These are phyloP conservation scores for Pseudogymnoascus sp. DNA, from an alignment of 2,329 filamentous ascomycete species.

Conservation along the genomic window DNA sequence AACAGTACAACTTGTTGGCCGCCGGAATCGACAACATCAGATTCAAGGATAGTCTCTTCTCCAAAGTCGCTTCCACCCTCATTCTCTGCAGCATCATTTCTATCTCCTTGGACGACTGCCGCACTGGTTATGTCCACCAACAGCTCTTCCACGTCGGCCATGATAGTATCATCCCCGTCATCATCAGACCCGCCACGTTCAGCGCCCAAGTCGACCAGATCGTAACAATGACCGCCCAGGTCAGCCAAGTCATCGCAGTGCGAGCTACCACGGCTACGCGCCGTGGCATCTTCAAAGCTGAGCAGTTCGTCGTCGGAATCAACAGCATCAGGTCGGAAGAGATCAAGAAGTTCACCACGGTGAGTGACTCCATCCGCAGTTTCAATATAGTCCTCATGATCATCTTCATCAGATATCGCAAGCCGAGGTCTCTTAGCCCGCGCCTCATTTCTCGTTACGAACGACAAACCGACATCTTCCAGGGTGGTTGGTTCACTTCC, in stretches of 20 bases:
- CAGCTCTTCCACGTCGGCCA: not conserved
- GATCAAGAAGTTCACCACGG: conserved; percentile 26
- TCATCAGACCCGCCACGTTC: not conserved
- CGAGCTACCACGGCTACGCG: not conserved
- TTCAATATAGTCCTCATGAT: conserved; percentile 21
- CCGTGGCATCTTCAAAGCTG: no score
- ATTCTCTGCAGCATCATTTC: not conserved
- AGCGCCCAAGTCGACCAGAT: not conserved
- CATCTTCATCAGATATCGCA: conserved; percentile 5
- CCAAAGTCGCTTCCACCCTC: not conserved
- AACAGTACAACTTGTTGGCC: not conserved
- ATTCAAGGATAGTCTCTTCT: not conserved
- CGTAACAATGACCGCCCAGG: not conserved
- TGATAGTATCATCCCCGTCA: no score
- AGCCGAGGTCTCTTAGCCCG: not conserved
- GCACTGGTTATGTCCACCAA: not conserved
- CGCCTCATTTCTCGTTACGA: conserved; percentile 14
- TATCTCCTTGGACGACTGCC: not conserved
- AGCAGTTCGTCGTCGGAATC: not conserved
- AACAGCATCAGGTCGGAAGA: conserved; percentile 20
- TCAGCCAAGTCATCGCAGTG: not conserved
- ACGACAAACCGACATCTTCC: conserved; percentile 17
- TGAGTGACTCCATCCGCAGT: conserved; percentile 25
- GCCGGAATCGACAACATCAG: not conserved
- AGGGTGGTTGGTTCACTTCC: conserved; percentile 19